phyloP scores from a whole-genome alignment of 768 basidiomycete genomes.

The Lanmaoa rubissima region DNA sequence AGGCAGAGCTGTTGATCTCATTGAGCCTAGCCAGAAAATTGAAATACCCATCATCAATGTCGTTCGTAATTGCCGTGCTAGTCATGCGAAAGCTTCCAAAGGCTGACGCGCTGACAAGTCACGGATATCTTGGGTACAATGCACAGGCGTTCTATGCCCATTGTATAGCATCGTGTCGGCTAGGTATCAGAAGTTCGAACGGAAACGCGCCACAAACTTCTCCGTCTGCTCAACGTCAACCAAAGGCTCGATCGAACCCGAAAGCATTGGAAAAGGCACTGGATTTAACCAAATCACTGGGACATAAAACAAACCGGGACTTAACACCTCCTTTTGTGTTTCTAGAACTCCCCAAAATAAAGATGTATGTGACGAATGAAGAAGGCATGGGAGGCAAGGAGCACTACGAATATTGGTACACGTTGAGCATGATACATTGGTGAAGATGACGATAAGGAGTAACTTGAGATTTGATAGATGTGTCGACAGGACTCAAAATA shows the following conservation, averaged over 20 bases:
- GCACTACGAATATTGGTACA: constrained; percentile 25
- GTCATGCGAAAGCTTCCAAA: background rate
- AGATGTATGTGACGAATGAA: constrained; percentile 2
- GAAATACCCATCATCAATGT: background rate
- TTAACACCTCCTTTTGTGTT: constrained; percentile 26
- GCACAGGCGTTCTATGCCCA: background rate
- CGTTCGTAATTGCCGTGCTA: background rate
- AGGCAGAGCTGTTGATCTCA: background rate
- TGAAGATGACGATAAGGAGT: constrained; percentile 5
- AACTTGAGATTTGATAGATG: background rate
- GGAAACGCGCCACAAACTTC: background rate
- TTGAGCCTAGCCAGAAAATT: background rate
- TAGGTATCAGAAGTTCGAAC: background rate
- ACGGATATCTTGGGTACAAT: background rate
- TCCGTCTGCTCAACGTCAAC: background rate
- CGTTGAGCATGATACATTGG: constrained; percentile 20
- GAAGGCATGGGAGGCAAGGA: background rate
- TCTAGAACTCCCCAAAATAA: constrained; percentile 3
- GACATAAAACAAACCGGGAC: constrained; percentile 9
- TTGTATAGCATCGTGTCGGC: background rate
- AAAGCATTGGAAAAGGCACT: background rate
- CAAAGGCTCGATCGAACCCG: background rate
- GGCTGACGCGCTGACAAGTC: background rate
- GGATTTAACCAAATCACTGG: constrained; percentile 6
- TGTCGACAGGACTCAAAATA: background rate